phyloP scores from a whole-genome alignment of 1,284 basidiomycete genomes.

The Cystobasidium slooffiae region DNA sequence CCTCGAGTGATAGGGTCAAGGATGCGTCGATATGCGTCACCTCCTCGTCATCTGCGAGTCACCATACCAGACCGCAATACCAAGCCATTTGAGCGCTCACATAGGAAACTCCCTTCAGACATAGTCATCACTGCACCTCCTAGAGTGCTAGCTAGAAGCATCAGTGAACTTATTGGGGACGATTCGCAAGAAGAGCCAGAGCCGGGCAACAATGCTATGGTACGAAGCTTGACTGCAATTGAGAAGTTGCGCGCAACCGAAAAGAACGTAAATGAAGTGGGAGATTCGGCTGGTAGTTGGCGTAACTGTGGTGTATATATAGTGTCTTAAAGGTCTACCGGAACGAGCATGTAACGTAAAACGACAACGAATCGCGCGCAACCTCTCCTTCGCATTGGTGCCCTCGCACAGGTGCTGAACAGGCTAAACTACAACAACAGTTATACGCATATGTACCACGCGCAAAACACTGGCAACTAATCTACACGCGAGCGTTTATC shows the following conservation, averaged over 20 bases:
- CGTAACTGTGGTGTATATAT: constrained; percentile 21
- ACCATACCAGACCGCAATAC: not conserved
- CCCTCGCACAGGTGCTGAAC: too few relatives aligned
- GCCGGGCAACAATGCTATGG: too few relatives aligned
- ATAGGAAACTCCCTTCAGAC: not conserved
- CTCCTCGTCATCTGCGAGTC: constrained; percentile 18
- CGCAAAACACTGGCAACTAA: not conserved
- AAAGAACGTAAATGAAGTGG: constrained; percentile 24
- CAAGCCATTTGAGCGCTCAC: not conserved
- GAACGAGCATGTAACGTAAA: not conserved
- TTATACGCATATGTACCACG: too few relatives aligned
- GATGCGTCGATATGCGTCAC: constrained; percentile 18
- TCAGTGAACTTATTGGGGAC: constrained; percentile 28
- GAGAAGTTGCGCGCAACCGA: not conserved
- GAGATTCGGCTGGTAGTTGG: constrained; percentile 20
- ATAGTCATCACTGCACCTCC: constrained; percentile 17
- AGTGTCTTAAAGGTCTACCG: not conserved
- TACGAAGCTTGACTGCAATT: not conserved
- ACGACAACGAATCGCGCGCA: not conserved
- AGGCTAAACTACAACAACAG: too few relatives aligned
- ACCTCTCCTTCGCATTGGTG: not conserved
- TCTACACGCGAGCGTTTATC: not conserved
- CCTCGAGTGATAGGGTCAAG: not conserved
- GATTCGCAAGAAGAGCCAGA: not conserved
- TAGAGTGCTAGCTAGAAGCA: constrained; percentile 30